These are phyloP conservation scores for Paraphoma sp. DNA, from an alignment of 2,329 filamentous ascomycete species.

Conservation along the genomic window DNA sequence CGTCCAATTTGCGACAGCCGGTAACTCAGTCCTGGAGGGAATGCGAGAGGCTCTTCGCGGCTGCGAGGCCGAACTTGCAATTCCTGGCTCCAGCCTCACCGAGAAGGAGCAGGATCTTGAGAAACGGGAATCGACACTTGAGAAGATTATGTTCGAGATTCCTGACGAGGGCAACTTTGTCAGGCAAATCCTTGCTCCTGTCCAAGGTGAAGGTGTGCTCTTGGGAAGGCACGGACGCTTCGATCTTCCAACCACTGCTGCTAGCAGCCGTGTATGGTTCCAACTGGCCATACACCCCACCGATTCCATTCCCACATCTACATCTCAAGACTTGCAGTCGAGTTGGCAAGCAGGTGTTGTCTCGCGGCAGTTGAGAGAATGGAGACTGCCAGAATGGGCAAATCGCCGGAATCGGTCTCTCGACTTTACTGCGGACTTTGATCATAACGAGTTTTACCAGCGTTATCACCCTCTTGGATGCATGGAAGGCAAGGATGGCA, in stretches of 20 bases:
- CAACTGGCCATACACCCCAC: conserved; percentile 91
- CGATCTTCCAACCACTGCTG: conserved; percentile 75
- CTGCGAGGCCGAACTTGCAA: conserved; percentile 79
- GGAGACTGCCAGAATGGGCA: conserved; percentile 95
- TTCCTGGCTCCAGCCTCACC: conserved; percentile 69
- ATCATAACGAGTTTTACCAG: conserved; percentile 86
- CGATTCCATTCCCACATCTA: conserved; percentile 77
- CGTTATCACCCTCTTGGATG: conserved; percentile 86
- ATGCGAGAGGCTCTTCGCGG: conserved; percentile 83
- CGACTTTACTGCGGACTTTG: conserved; percentile 97
- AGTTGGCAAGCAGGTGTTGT: conserved; percentile 94
- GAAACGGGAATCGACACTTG: conserved; percentile 80
- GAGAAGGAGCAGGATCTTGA: conserved; percentile 82
- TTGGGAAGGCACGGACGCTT: conserved; percentile 80
- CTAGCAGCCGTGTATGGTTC: conserved; percentile 92
- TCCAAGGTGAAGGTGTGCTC: conserved; percentile 77
- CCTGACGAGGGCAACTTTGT: conserved; percentile 86
- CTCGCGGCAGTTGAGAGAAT: conserved; percentile 89
- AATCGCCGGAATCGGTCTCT: conserved; percentile 89
- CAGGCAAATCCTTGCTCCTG: conserved; percentile 79
- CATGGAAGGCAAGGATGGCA: conserved; percentile 86
- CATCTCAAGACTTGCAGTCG: conserved; percentile 76
- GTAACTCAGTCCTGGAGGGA: conserved; percentile 84
- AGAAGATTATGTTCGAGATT: conserved; percentile 83
- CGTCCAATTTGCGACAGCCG: conserved; percentile 73